Evolutionary conservation across 192 early-diverging fungal genomes (phyloP), one percentile per base, ranked within the genome.

Genomic region (Backusella morwellensis): DNA sequence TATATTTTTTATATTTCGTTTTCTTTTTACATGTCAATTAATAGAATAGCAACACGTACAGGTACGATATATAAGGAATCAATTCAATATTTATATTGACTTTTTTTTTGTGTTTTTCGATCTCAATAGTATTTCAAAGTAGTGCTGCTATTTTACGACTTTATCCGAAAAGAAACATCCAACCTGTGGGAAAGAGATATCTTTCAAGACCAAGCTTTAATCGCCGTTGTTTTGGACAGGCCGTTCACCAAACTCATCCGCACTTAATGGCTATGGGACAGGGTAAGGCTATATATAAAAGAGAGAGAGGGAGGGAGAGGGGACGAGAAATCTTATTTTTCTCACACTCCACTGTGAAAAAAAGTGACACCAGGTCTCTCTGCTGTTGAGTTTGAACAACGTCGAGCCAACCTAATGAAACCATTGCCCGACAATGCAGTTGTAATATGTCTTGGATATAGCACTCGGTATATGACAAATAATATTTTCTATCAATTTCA

Each of bases 401-500:
- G 97, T n/a, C 88, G 97, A 56, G 85, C 86, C 11, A 72, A 76
- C n/a, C 81, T 97, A n/a, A 89, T 95, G 77, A 75, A 82, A n/a
- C 71, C 82, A 6, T 80, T 94, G 23, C 91, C 94, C 12, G 86
- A 92, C 47, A 85, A 88, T 42, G 90, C 91, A 42, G 78, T 91
- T 6, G 92, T 90, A 32, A 80, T 99, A 35, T 85, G 91, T 29
- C 88, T 93, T 26, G 92, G 96, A 3, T 90, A 95, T 75, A 86
- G 87, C 0, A 90, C 95, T 72, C 86, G 93, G 34, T 99, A 95
- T 82, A 89, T 92, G 80, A 93, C 96, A 72, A 91, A 95, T 66
- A 93, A 94, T 71, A 95, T 98, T 59, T 98, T 99, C 86, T 95
- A 99, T 79, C 91, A 90, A 26, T 99, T 97, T 80, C 94, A 96